Base-by-base conservation (phyloP, 768 basidiomycete species). In the Lactarius quietus region DNA sequence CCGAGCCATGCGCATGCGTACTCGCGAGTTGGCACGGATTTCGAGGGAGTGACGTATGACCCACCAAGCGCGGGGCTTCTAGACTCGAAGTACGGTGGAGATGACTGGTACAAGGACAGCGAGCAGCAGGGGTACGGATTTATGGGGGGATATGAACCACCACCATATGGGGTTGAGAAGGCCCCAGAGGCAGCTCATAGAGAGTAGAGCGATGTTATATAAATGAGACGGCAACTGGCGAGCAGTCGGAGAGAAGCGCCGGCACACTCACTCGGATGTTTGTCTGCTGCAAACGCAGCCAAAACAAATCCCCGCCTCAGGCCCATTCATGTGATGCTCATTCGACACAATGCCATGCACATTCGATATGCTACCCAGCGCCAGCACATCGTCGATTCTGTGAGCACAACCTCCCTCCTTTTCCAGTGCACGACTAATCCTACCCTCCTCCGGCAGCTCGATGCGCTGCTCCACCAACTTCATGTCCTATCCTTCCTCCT, bases 401-500 rank as follows among this genome's bases (percentile, higher is more conserved):
- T 87, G 73, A 69, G 87, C 41, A 29, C 23, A n/a, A 15, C 45
- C 31, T 28, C 14, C 41, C 54, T 53, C 33, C 35, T 8, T 51
- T 57, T 33, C 17, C 63, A 45, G 45, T 68, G 57, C 36, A 48
- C 65, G 52, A 60, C 70, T 59, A 26, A 68, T 61, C 41, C 67
- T 60, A 43, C 57, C 51, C 59, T 36, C 31, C 57, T 59, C 23
- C 9, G 55, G 12, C 71, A 92, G 91, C 81, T 92, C 73, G 87
- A 92, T 74, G 76, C 81, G 64, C 76, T 91, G 36, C 78, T 89
- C 65, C 88, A 88, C 77, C 88, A 91, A 73, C 77, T 93, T 67
- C 84, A 89, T 74, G 82, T 85, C 58, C 73, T 92, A 63, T 92
- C 90, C 51, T 92, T 90, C 81, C 84, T 92, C 76, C 80, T 89